Conservation (phyloP, 2,329 filamentous ascomycete genomes). For the Aspergillus sp. region DNA sequence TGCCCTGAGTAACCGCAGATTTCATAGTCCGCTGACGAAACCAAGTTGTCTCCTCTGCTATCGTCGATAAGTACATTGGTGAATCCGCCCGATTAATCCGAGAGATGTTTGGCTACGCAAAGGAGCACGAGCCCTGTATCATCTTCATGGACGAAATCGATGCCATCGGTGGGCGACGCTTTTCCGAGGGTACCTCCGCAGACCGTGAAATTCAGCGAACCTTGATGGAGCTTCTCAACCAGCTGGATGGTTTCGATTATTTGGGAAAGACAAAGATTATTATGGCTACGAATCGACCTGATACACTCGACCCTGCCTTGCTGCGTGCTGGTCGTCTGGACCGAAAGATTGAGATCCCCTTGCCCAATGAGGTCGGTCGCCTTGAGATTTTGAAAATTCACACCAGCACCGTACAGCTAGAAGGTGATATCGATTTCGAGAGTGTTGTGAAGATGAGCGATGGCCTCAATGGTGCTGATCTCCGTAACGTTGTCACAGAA, state of each 20-base stretch:
- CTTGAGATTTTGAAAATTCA: conserved; percentile 99
- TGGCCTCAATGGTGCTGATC: conserved; percentile 93
- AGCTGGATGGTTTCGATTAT: conserved; percentile 98
- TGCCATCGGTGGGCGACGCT: conserved; percentile 93
- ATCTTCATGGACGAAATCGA: conserved; percentile 99
- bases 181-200: conserved; percentile 95
- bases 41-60: conserved; percentile 93
- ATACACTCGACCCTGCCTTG: conserved; percentile 91
- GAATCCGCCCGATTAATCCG: conserved; percentile 96
- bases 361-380: conserved; percentile 95
- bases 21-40: conserved; percentile 12
- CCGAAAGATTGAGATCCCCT: conserved; percentile 95
- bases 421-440: conserved; percentile 98
- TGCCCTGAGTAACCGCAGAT: background rate
- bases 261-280: conserved; percentile 99
- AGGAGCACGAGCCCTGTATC: conserved; percentile 98
- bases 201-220: conserved; percentile 98
- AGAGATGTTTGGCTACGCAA: conserved; percentile 99
- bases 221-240: conserved; percentile 97
- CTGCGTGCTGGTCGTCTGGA: conserved; percentile 92
- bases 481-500: conserved; percentile 97
- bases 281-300: conserved; percentile 97
- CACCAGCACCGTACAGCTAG: conserved; percentile 79
- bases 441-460: conserved; percentile 99
- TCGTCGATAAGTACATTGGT: conserved; percentile 99